These are phyloP conservation scores for Plasmodium fragile DNA, from an alignment of 169 alveolate species.

Conservation along the genomic window DNA sequence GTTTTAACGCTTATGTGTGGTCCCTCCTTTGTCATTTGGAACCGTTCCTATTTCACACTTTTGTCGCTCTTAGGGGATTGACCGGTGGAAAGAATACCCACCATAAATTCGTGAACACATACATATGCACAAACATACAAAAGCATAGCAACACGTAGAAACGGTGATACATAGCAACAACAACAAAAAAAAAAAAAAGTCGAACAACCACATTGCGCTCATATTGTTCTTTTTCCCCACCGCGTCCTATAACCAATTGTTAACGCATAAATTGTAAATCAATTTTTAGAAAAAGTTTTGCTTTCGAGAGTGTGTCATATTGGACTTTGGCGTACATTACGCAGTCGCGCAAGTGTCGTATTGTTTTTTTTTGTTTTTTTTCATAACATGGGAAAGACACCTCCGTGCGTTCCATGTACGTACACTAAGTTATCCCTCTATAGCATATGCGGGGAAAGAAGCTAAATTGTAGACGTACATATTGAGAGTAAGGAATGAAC, in stretches of 20 bases:
- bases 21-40: neutral
- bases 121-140: neutral
- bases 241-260: neutral
- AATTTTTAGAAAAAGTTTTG: neutral
- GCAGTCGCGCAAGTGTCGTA: neutral
- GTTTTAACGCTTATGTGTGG: neutral
- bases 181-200: neutral
- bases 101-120: neutral
- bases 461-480: neutral
- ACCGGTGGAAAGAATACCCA: neutral
- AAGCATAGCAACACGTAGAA: neutral
- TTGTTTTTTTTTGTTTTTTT: neutral
- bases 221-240: neutral
- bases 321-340: neutral
- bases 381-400: neutral
- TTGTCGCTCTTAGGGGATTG: neutral
- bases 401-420: neutral
- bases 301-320: neutral
- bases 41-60: neutral
- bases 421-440: neutral
- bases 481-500: neutral
- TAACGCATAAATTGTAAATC: neutral
- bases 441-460: neutral
- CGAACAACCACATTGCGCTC: neutral
- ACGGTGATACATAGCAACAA: neutral